Base-by-base conservation (phyloP, 208 protist species). In the Acanthamoeba culbertsoni region DNA sequence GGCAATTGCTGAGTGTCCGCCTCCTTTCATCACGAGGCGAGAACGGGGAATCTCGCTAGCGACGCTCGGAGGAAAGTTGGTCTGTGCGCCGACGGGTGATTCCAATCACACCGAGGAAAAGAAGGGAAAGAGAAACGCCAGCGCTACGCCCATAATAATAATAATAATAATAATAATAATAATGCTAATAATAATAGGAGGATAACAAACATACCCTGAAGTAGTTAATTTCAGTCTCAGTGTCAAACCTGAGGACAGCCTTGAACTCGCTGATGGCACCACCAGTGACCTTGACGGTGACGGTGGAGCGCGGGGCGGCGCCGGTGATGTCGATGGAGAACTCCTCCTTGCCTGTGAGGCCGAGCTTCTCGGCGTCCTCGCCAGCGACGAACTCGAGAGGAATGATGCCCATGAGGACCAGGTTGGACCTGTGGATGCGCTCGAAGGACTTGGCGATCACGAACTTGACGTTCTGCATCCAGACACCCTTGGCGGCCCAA, bases 401-500 rank as follows among this genome's bases (percentile, higher is more conserved):
- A 6, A 99, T 95, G 93, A 99, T 98, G 94, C 98, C 98, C 97
- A 99, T 99, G 93, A 98, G 97, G 75, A 99, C 98, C 37, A 99
- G 95, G 95, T 99, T 99, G 37, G 97, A 97, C 82, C 98, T 97
- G 97, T 99, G 98, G 96, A 99, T 99, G 75, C 98, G 62, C 84
- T 96, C 94, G 63, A 92, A 96, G 16, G 92, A 95, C 1, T 93
- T 45, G 2, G 95, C 95, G 53, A 96, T 93, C 2, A 97, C 95
- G 62, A 57, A 94, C 93, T 98, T 98, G 62, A 99, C 96, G 57
- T 98, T 98, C 95, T 99, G 98, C 95, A 99, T 92, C 55, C 79
- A 94, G 20, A 93, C 93, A 4, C 98, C 98, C 96, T 99, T 99
- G 31, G 98, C 98, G 1, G 98, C 98, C 98, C 98, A 99, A 94